Evolutionary conservation across 2,329 filamentous ascomycete genomes (phyloP), one percentile per base, ranked within the genome.

Genomic region (Pseudogymnoascus sp.): DNA sequence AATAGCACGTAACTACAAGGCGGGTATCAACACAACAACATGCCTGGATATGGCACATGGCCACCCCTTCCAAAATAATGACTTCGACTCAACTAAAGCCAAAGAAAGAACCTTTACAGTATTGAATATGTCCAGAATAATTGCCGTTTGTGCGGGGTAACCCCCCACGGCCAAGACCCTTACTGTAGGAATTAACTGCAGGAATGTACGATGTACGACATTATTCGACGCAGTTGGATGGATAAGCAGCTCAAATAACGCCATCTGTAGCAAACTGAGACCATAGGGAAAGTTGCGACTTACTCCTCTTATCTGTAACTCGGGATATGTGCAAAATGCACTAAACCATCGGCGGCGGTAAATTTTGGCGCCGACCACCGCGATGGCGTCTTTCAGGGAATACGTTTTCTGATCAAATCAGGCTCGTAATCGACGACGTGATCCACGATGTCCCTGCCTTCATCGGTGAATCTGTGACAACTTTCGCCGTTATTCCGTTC

Each of bases 251-350:
- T 21, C 29, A 55, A 51, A 51, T 55, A 55, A 55, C 48, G 48
- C 29, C 48, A 55, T 55, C 48, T 21, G n/a, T 33, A 55, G 48
- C 29, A 55, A 55, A 55, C 48, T 55, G 48, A 55, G 48, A 55
- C 48, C n/a, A 55, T 55, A 55, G 17, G 48, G 48, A 55, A 55
- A 55, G 48, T 21, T 55, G 48, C 48, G 48, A 55, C 48, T 15
- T 55, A 55, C 48, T 55, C 15, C 29, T 35, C 48, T 55, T 55
- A 55, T 55, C 48, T 55, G 48, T 35, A 55, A 55, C 48, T 55
- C 21, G 29, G 48, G 7, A 33, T 33, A 55, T 55, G 48, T 55
- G n/a, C 29, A 17, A 6, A 33, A 12, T 13, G 33, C 48, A 55
- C 48, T 21, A 55, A 33, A 33, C 35, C n/a, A 7, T 55, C 48